Percentiles rank a stretch among this genome's conserved stretches.
These are phyloP conservation scores for Whalleya microplaca DNA, from an alignment of 2,329 filamentous ascomycete genomes.

Conservation along the genomic window DNA sequence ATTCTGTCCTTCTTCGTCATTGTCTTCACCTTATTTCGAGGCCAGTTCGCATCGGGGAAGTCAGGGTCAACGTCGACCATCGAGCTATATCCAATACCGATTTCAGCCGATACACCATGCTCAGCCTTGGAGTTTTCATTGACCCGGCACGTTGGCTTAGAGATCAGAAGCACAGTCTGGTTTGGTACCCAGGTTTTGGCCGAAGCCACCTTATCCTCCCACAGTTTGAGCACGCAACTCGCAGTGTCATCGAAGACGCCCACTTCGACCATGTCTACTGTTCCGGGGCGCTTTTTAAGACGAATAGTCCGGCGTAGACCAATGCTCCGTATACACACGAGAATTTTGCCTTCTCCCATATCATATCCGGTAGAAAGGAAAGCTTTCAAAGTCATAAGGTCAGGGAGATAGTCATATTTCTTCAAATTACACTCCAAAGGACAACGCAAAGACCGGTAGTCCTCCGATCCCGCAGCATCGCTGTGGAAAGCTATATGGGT, in stretches of 20 bases:
- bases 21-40: constrained; percentile 52
- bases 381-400: constrained; percentile 59
- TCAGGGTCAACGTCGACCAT: constrained; percentile 61
- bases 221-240: constrained; percentile 56
- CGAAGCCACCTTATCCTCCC: constrained; percentile 52
- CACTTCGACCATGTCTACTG: constrained; percentile 52
- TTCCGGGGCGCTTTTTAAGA: constrained; percentile 50
- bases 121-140: background rate
- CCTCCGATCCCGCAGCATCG: constrained; percentile 43
- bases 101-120: constrained; percentile 13
- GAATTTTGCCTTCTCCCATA: constrained; percentile 50
- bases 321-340: constrained; percentile 62
- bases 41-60: constrained; percentile 56
- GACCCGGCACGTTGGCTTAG: constrained; percentile 41
- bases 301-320: constrained; percentile 53
- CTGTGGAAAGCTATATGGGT: constrained; percentile 58
- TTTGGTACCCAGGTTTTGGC: constrained; percentile 50
- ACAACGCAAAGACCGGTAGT: constrained; percentile 46
- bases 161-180: constrained; percentile 54
- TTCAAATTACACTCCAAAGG: constrained; percentile 48
- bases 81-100: constrained; percentile 43
- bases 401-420: constrained; percentile 38
- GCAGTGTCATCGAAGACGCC: constrained; percentile 62
- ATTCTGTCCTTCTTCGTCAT: constrained; percentile 54
- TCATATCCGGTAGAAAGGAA: constrained; percentile 60